phyloP scores from a whole-genome alignment of 164 flowering plant species.

The Aristolochia contorta region DNA sequence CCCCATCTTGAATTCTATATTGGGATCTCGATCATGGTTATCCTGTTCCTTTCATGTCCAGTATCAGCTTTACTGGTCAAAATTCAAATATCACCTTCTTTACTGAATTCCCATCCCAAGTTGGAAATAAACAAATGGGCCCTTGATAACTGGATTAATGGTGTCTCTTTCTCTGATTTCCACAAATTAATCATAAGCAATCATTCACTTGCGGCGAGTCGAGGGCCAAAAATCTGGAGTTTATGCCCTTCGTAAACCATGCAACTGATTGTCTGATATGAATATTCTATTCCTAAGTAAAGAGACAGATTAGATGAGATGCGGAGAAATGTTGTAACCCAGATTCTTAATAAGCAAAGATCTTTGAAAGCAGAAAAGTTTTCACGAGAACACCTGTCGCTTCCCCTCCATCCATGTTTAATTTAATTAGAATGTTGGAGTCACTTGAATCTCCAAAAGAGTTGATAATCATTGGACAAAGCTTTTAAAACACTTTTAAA shows the following conservation, averaged over 20 bases:
- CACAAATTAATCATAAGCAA: not conserved
- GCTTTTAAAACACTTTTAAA: no score
- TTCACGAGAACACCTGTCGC: not conserved
- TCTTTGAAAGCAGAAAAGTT: not conserved
- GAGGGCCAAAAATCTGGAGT: not conserved
- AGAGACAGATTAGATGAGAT: not conserved
- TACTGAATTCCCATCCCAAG: not conserved
- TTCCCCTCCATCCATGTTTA: not conserved
- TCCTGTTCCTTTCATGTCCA: not conserved
- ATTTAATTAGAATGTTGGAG: not conserved
- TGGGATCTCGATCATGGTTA: not conserved
- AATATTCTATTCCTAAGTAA: not conserved
- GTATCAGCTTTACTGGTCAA: not conserved
- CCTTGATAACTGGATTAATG: not conserved
- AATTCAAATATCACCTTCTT: not conserved
- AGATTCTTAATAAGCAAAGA: not conserved
- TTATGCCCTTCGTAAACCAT: not conserved
- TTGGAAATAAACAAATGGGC: not conserved
- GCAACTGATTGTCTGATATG: no score
- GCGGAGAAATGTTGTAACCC: not conserved
- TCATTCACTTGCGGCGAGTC: not conserved
- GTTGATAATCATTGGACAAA: no score
- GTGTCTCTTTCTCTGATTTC: not conserved
- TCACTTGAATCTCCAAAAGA: not conserved
- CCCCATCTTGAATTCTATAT: conserved; percentile 3